phyloP scores from a whole-genome alignment of 106 monocot species.

The Allium cepa region DNA sequence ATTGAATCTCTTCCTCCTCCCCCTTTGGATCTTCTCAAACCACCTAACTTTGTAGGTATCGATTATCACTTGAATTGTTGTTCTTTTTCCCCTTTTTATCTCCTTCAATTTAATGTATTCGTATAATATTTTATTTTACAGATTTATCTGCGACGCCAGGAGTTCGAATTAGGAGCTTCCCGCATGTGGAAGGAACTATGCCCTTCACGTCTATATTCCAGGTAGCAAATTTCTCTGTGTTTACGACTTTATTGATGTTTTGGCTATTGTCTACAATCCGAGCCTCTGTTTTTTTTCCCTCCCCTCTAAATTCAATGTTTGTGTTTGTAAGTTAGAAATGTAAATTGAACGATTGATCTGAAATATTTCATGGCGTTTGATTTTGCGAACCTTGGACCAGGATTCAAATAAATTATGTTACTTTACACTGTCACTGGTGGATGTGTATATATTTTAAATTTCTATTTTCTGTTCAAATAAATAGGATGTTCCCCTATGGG shows the following conservation, averaged over 20 bases:
- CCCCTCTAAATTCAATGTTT: no score
- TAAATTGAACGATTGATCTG: no score
- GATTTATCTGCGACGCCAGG: constrained; percentile 35
- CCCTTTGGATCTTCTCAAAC: constrained; percentile 66
- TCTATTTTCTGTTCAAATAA: no score
- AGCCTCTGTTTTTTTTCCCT: no score
- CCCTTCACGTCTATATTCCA: constrained; percentile 86
- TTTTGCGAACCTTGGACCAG: no score
- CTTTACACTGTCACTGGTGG: no score
- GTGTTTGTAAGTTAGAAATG: no score
- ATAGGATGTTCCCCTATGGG: no score
- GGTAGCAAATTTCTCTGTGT: constrained; percentile 12
- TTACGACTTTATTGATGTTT: not conserved
- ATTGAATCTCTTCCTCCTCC: constrained; percentile 45
- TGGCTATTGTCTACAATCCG: not conserved
- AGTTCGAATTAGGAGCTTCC: constrained; percentile 69
- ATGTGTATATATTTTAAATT: no score
- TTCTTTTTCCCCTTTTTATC: not conserved
- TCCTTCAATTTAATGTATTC: not conserved
- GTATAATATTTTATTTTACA: constrained; percentile 5
- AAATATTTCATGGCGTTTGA: no score
- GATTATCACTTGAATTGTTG: not conserved
- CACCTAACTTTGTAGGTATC: constrained; percentile 30
- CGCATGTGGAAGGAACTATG: constrained; percentile 89
- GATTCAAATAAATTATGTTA: no score